Conservation (phyloP, 371 early-diverging fungal species). For the Mucor lusitanicus region DNA sequence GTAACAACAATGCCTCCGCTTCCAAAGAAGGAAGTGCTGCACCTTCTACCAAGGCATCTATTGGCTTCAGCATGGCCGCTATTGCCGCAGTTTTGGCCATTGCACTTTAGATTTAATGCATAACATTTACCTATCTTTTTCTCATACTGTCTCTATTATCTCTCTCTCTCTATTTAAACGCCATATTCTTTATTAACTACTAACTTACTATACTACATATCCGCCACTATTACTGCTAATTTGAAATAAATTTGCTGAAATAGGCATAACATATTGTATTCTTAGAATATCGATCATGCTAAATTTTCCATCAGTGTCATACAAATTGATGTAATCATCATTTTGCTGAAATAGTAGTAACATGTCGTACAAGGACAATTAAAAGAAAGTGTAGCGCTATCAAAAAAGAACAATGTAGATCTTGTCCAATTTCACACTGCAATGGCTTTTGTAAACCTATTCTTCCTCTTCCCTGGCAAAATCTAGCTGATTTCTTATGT, state of each 20-base stretch:
- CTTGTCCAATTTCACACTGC: no score
- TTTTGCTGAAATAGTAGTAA: background rate
- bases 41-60: conserved; percentile 2
- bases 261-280: background rate
- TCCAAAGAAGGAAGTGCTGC: background rate
- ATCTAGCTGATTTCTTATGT: background rate
- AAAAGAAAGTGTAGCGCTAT: no score
- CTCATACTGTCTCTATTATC: background rate
- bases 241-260: background rate
- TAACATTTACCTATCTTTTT: background rate
- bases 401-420: no score
- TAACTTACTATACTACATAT: background rate
- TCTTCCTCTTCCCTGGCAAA: background rate
- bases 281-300: background rate
- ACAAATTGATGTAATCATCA: background rate
- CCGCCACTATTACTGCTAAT: background rate
- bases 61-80: background rate
- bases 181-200: background rate
- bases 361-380: background rate
- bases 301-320: background rate
- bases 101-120: background rate
- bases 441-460: no score
- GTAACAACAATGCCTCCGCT: background rate
- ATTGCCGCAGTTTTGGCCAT: background rate
- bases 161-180: background rate